These are phyloP conservation scores for Hyaloperonospora arabidopsidis DNA, from an alignment of 352 stramenopile species.

Conservation along the genomic window DNA sequence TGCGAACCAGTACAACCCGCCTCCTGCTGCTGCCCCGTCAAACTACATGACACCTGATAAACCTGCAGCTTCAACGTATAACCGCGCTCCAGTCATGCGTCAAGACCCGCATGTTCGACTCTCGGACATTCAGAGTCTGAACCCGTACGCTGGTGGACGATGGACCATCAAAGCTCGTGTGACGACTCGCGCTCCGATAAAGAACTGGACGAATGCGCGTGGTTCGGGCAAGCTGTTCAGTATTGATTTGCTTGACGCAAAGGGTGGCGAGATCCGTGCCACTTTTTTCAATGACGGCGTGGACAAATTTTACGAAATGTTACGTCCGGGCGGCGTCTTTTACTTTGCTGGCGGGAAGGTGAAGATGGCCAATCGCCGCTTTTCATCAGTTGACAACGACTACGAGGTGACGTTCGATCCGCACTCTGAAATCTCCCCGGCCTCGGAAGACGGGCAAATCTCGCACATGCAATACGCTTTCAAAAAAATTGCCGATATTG, in stretches of 20 bases:
- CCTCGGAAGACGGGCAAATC: conserved; percentile 86
- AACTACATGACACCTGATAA: conserved; percentile 27
- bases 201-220: conserved; percentile 93
- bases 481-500: conserved; percentile 91
- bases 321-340: conserved; percentile 88
- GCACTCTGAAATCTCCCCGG: conserved; percentile 90
- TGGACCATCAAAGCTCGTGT: conserved; percentile 96
- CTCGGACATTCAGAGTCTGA: conserved; percentile 86
- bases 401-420: conserved; percentile 98
- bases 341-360: conserved; percentile 92
- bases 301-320: conserved; percentile 93
- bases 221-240: conserved; percentile 95
- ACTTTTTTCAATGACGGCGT: conserved; percentile 99
- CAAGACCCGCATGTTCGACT: conserved; percentile 77
- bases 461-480: conserved; percentile 89
- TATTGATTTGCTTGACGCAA: conserved; percentile 92
- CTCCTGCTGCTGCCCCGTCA: conserved; percentile 13
- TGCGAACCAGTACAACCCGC: conserved; percentile 26
- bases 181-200: conserved; percentile 89
- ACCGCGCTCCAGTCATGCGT: conserved; percentile 71
- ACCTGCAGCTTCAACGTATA: conserved; percentile 36
- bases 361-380: conserved; percentile 97
- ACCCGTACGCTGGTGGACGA: conserved; percentile 89
- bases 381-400: conserved; percentile 93
- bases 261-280: conserved; percentile 92